Percentiles rank a stretch among this genome's conserved stretches.
These are phyloP conservation scores for Rhodotorula sp. DNA, from an alignment of 1,284 basidiomycete species.

Conservation along the genomic window DNA sequence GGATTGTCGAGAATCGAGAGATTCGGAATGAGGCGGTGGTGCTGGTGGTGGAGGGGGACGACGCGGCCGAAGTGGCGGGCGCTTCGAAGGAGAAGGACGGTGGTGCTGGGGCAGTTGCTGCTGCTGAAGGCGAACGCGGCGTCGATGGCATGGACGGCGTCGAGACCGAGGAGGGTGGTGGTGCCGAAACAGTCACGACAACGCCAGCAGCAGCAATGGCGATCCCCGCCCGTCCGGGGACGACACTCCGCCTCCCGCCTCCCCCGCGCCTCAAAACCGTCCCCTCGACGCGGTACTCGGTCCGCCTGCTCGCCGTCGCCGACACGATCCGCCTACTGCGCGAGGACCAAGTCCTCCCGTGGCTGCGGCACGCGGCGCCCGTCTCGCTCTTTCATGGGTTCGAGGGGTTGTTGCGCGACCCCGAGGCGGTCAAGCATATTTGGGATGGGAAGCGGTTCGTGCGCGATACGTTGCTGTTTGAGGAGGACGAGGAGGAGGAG, in stretches of 20 bases:
- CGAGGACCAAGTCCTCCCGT: slow-evolving; percentile 21
- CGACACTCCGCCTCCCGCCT: background rate
- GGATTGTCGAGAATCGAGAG: slow-evolving; percentile 53
- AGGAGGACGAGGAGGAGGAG: slow-evolving; percentile 11
- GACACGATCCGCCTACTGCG: slow-evolving; percentile 26
- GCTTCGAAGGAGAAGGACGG: no score
- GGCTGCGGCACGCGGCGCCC: slow-evolving; percentile 21
- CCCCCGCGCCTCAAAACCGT: background rate
- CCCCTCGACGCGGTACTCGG: slow-evolving; percentile 9
- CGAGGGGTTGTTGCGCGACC: background rate
- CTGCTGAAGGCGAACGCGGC: background rate
- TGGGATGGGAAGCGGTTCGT: slow-evolving; percentile 20
- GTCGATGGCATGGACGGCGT: background rate
- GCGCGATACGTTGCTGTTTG: slow-evolving; percentile 5
- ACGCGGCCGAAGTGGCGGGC: background rate
- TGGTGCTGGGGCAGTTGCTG: no score
- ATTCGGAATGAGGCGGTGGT: background rate
- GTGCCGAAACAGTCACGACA: background rate
- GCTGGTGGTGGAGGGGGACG: background rate
- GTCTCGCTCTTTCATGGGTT: background rate
- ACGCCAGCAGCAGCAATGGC: background rate
- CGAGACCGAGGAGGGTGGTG: background rate
- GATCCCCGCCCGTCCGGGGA: no score
- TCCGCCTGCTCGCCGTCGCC: slow-evolving; percentile 25
- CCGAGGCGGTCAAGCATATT: slow-evolving; percentile 14